Evolutionary conservation across 176 grass and related monocot genomes (phyloP).

Genomic region (Ensete glaucum): DNA sequence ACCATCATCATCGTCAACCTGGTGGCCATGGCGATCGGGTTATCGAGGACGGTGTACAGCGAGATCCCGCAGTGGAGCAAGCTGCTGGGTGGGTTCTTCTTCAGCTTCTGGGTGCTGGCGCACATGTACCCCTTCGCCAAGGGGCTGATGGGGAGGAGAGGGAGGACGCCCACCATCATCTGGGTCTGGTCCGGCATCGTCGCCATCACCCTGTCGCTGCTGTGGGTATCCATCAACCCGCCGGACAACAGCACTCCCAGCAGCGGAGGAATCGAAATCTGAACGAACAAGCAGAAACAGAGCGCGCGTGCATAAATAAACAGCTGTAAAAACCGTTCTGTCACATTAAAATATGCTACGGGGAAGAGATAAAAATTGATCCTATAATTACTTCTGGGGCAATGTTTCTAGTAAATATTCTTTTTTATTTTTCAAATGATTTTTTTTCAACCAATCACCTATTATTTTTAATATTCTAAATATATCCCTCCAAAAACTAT

Average conservation of each 20-base stretch:
- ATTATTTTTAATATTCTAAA: too few relatives aligned
- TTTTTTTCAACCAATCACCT: too few relatives aligned
- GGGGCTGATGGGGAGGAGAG: constrained; percentile 69
- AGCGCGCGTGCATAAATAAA: too few relatives aligned
- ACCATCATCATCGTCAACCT: constrained; percentile 67
- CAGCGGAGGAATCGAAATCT: background rate
- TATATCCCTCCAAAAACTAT: too few relatives aligned
- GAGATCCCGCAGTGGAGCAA: constrained; percentile 90
- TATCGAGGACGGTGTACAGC: constrained; percentile 55
- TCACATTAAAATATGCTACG: too few relatives aligned
- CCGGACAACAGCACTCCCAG: constrained; percentile 7
- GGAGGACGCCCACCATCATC: constrained; percentile 50
- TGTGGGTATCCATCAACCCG: constrained; percentile 66
- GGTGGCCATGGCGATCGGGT: constrained; percentile 63
- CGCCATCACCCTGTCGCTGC: constrained; percentile 63
- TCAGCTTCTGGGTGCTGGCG: constrained; percentile 84
- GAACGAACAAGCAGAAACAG: background rate
- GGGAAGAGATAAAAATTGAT: too few relatives aligned
- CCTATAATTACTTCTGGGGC: too few relatives aligned
- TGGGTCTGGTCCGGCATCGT: constrained; percentile 72
- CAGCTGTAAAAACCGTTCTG: too few relatives aligned
- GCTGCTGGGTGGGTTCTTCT: constrained; percentile 61
- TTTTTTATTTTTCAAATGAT: too few relatives aligned
- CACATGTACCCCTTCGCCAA: constrained; percentile 87
- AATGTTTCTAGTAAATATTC: too few relatives aligned